Evolutionary conservation across 108 stramenopile genomes (phyloP).

Genomic region (Chaetoceros muelleri): DNA sequence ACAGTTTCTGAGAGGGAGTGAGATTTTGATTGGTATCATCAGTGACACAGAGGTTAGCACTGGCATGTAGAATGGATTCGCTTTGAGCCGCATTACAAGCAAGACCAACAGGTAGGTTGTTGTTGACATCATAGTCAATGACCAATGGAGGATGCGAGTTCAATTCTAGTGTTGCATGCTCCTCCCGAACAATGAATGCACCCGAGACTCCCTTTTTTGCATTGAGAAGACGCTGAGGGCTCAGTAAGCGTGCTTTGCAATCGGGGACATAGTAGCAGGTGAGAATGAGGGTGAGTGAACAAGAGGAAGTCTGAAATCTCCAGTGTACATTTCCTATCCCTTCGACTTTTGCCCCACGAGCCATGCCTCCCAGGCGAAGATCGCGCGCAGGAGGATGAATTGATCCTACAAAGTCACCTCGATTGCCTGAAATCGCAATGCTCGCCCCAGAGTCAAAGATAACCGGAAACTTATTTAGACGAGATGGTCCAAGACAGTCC

Average conservation of each 20-base stretch:
- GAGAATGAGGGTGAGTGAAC: background rate
- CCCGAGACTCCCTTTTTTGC: background rate
- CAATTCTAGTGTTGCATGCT: background rate
- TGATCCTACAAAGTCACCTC: conserved; percentile 16
- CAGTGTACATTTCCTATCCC: conserved; percentile 8
- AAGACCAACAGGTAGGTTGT: conserved; percentile 17
- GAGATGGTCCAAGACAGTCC: background rate
- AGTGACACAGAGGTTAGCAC: background rate
- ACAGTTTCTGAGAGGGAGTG: conserved; percentile 11
- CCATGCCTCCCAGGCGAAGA: conserved; percentile 6
- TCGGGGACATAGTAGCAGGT: conserved; percentile 14
- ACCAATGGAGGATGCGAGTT: background rate
- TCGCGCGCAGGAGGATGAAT: background rate
- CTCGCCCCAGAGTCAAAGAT: conserved; percentile 29
- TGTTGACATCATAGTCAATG: conserved; percentile 7
- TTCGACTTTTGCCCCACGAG: conserved; percentile 3
- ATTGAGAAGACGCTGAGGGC: conserved; percentile 5
- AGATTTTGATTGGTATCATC: conserved; percentile 23
- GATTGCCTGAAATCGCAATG: conserved; percentile 3
- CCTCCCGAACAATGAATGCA: background rate
- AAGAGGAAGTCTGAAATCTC: background rate
- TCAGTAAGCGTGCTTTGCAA: conserved; percentile 6
- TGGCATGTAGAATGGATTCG: too few species aligned
- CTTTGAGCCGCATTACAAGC: background rate
- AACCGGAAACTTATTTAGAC: conserved; percentile 1